phyloP scores from a whole-genome alignment of 169 alveolate species.

The Plasmodium cynomolgi region DNA sequence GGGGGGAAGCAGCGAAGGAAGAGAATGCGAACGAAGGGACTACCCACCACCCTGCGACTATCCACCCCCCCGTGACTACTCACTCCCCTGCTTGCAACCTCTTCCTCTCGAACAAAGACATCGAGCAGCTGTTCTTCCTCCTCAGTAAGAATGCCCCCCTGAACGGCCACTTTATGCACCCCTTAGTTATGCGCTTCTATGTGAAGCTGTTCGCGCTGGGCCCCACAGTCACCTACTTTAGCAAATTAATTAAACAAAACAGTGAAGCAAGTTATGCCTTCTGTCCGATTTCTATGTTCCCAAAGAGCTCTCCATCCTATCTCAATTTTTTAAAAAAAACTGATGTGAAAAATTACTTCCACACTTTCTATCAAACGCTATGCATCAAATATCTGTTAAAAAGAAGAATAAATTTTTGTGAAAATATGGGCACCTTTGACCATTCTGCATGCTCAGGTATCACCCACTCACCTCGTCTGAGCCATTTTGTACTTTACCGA shows the following conservation, averaged over 20 bases:
- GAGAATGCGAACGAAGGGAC: background rate
- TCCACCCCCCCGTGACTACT: background rate
- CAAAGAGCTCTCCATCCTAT: background rate
- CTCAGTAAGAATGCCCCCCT: slow-evolving; percentile 17
- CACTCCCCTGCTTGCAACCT: background rate
- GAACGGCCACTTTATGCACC: slow-evolving; percentile 25
- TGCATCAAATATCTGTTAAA: slow-evolving; percentile 64
- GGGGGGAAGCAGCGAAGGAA: background rate
- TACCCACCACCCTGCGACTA: background rate
- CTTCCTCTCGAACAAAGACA: slow-evolving; percentile 45
- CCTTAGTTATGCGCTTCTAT: slow-evolving; percentile 35
- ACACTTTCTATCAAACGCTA: slow-evolving; percentile 44
- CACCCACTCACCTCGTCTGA: background rate
- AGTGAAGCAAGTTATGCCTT: background rate
- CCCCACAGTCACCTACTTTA: background rate
- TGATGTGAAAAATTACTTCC: slow-evolving; percentile 14
- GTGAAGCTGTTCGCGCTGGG: background rate
- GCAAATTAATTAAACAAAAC: slow-evolving; percentile 37
- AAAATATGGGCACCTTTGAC: background rate
- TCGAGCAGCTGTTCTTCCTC: slow-evolving; percentile 50
- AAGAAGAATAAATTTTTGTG: background rate
- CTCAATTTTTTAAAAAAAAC: slow-evolving; percentile 16
- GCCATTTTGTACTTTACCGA: slow-evolving; percentile 37
- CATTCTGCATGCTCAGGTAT: background rate
- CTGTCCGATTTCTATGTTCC: slow-evolving; percentile 25